These are phyloP conservation scores for Salix arbutifolia DNA, from an alignment of 345 rosid species.

Conservation along the genomic window DNA sequence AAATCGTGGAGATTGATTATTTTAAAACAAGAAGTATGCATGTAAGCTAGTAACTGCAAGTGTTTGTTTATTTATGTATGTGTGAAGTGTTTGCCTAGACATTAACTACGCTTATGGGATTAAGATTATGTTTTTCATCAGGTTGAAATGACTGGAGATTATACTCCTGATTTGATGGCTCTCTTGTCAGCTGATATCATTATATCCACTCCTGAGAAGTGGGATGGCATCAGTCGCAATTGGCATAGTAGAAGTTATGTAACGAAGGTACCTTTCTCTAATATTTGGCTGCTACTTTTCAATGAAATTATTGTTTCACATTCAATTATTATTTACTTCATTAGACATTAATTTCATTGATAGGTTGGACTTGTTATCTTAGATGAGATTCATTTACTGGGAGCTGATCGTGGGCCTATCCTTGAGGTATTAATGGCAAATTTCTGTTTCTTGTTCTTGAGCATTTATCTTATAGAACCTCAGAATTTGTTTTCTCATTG, in stretches of 20 bases:
- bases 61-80: too few species aligned
- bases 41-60: too few species aligned
- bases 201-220: constrained; percentile 95
- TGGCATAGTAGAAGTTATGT: constrained; percentile 98
- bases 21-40: too few species aligned
- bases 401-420: constrained; percentile 98
- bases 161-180: constrained; percentile 94
- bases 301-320: background rate
- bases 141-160: constrained; percentile 99
- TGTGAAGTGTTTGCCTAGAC: background rate
- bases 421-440: constrained; percentile 67
- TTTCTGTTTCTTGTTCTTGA: background rate
- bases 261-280: constrained; percentile 54
- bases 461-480: background rate
- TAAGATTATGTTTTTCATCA: constrained; percentile 20
- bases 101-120: constrained; percentile 5
- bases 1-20: too few species aligned
- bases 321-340: background rate
- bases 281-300: constrained; percentile 16
- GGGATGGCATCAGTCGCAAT: constrained; percentile 99
- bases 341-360: constrained; percentile 17
- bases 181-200: constrained; percentile 97
- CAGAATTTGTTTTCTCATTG: too few species aligned
- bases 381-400: constrained; percentile 98
- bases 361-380: constrained; percentile 93